phyloP scores from a whole-genome alignment of 2,329 filamentous ascomycete genomes.

The Scedosporium apiospermum region DNA sequence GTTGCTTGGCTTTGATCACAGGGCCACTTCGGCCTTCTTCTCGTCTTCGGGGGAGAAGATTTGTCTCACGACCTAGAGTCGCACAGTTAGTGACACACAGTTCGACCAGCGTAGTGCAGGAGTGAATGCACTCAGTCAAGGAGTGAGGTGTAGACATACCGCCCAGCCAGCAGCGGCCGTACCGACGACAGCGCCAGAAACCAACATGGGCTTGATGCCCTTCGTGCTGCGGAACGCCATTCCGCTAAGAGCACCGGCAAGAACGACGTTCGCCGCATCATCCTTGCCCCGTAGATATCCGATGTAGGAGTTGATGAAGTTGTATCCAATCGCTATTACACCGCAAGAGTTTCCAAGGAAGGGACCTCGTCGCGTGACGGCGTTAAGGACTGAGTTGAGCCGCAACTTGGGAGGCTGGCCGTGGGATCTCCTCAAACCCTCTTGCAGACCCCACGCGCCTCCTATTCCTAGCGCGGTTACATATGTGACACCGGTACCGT shows the following conservation, averaged over 20 bases:
- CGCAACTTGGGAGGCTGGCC: slow-evolving; percentile 78
- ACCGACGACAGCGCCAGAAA: slow-evolving; percentile 84
- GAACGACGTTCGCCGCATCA: slow-evolving; percentile 80
- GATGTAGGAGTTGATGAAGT: slow-evolving; percentile 79
- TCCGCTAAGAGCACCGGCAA: slow-evolving; percentile 77
- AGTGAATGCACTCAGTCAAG: not conserved
- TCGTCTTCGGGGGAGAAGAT: slow-evolving; percentile 9
- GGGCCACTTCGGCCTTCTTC: slow-evolving; percentile 3
- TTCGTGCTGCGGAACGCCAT: slow-evolving; percentile 96
- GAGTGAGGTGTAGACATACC: slow-evolving; percentile 46
- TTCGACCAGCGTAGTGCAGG: no score
- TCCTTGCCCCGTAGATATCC: slow-evolving; percentile 75
- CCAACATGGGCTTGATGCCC: slow-evolving; percentile 84
- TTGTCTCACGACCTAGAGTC: slow-evolving; percentile 9
- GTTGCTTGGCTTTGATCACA: not conserved
- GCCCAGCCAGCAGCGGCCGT: slow-evolving; percentile 81
- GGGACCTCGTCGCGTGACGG: slow-evolving; percentile 82
- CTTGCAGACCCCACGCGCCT: slow-evolving; percentile 84
- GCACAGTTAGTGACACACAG: slow-evolving; percentile 4
- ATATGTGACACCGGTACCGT: slow-evolving; percentile 92
- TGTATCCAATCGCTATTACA: slow-evolving; percentile 93
- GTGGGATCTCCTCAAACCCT: slow-evolving; percentile 74
- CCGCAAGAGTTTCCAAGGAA: slow-evolving; percentile 95
- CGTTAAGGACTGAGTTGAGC: slow-evolving; percentile 90
- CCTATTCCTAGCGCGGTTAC: slow-evolving; percentile 76